Evolutionary conservation across 495 filamentous ascomycete species (phyloP).

Genomic region (Lophiostoma macrostomum): DNA sequence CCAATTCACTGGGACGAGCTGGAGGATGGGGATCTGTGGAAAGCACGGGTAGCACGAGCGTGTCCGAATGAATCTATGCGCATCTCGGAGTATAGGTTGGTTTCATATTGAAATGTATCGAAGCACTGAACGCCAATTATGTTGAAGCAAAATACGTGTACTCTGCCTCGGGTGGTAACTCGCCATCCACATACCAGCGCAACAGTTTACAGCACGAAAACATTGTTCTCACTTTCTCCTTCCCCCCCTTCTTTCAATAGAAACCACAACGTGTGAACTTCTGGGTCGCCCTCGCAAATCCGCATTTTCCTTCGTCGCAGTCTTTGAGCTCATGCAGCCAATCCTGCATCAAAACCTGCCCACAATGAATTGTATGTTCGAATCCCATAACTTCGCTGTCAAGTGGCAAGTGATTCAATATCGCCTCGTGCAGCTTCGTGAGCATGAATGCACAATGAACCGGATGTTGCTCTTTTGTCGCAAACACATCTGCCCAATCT

Average conservation of each 20-base stretch:
- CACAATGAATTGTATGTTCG: not conserved
- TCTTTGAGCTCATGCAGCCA: not conserved
- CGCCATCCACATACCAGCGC: no score
- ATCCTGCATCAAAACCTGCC: not conserved
- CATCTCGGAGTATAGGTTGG: no score
- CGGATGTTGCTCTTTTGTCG: not conserved
- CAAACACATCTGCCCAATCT: not conserved
- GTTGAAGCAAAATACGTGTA: no score
- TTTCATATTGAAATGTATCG: no score
- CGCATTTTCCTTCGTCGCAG: not conserved
- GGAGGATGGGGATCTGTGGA: no score
- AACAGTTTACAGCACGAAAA: no score
- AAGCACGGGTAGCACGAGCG: no score
- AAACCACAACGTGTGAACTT: not conserved
- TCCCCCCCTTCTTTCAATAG: not conserved
- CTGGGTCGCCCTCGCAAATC: not conserved
- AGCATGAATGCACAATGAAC: not conserved
- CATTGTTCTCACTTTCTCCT: no score
- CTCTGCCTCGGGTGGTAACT: no score
- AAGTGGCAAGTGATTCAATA: not conserved
- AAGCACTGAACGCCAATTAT: no score
- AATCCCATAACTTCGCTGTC: not conserved
- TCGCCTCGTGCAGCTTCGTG: not conserved
- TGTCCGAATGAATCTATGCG: no score
- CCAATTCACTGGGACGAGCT: no score